Evolutionary conservation across 305 asterid genomes (phyloP).

Genomic region (Fraxinus sp.): DNA sequence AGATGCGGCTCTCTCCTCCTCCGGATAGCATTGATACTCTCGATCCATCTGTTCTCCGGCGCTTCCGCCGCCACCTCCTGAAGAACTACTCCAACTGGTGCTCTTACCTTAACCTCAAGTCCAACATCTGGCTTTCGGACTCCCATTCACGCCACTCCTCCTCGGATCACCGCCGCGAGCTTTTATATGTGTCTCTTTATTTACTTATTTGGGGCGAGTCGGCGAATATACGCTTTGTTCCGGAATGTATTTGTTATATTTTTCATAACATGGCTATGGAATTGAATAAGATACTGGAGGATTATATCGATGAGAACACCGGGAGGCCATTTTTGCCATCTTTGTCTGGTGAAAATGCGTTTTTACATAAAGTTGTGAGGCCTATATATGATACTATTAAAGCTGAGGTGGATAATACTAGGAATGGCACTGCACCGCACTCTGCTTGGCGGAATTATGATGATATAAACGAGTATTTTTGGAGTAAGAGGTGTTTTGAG

Average conservation of each 20-base stretch:
- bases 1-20: conserved; percentile 9
- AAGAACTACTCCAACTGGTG: conserved; percentile 46
- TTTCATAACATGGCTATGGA: conserved; percentile 54
- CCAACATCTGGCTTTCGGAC: conserved; percentile 45
- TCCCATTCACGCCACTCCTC: conserved; percentile 17
- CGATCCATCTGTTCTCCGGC: conserved; percentile 42
- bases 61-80: conserved; percentile 40
- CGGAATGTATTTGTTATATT: conserved; percentile 44
- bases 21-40: conserved; percentile 7
- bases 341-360: conserved; percentile 44
- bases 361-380: conserved; percentile 35
- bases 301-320: conserved; percentile 47
- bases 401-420: conserved; percentile 44
- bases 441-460: conserved; percentile 57
- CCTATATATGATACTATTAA: conserved; percentile 43
- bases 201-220: conserved; percentile 55
- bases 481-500: conserved; percentile 50
- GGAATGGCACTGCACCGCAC: conserved; percentile 53
- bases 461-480: conserved; percentile 52
- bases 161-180: conserved; percentile 46
- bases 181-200: conserved; percentile 42
- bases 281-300: conserved; percentile 44
- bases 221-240: conserved; percentile 48
- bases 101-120: conserved; percentile 36
- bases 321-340: conserved; percentile 51